A percentile compares a stretch with the other conserved stretches of the same genome.
phyloP scores from a whole-genome alignment of 805 yeast species.

The Kodamaea jinghongensis region DNA sequence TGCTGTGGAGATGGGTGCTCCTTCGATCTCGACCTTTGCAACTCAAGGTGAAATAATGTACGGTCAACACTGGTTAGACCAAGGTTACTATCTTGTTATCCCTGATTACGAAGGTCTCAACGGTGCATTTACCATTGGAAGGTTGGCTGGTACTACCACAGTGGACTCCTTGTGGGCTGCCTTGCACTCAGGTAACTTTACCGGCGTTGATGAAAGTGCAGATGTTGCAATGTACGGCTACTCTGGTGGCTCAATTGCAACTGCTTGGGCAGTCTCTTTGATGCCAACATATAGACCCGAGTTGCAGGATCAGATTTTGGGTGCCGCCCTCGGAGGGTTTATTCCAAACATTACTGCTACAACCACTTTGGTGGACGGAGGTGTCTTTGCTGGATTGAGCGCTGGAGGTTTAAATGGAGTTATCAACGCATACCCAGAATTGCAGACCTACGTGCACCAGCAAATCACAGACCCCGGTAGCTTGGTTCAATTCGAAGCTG shows the following conservation, averaged over 20 bases:
- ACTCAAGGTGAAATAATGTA: conserved; percentile 16
- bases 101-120: conserved; percentile 37
- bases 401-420: conserved; percentile 31
- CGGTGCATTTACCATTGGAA: conserved; percentile 30
- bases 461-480: neutral
- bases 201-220: conserved; percentile 17
- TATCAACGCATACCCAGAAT: conserved; percentile 28
- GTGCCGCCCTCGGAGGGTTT: conserved; percentile 37
- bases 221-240: conserved; percentile 20
- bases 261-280: conserved; percentile 24
- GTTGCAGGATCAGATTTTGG: conserved; percentile 19
- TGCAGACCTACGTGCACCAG: conserved; percentile 2
- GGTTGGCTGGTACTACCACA: conserved; percentile 27
- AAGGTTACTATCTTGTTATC: conserved; percentile 33
- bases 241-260: conserved; percentile 25
- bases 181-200: conserved; percentile 14
- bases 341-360: conserved; percentile 31
- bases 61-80: conserved; percentile 13
- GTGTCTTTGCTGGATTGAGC: conserved; percentile 27
- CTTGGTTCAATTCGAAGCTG: neutral
- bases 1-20: conserved; percentile 14
- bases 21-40: conserved; percentile 11
- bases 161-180: conserved; percentile 31
- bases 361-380: conserved; percentile 23
- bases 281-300: conserved; percentile 38